phyloP scores from a whole-genome alignment of 1,139 yeast genomes.

The Blastobotrys illinoisensis region DNA sequence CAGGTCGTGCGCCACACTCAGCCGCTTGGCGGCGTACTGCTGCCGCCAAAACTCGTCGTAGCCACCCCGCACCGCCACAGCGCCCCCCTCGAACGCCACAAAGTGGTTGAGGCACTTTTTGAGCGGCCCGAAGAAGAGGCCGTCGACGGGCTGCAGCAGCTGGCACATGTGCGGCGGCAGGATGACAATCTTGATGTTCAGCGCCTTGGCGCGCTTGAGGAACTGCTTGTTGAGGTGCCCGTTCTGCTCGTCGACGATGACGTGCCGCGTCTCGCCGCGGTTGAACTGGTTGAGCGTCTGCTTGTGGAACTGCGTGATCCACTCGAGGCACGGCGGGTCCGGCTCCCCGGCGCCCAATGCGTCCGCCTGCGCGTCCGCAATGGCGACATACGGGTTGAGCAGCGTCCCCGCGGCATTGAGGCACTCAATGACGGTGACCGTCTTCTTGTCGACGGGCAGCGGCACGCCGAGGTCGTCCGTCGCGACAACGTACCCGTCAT shows the following conservation, averaged over 20 bases:
- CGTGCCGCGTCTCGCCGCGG: neutral
- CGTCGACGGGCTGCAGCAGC: neutral
- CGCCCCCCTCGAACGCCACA: neutral
- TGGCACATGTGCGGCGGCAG: neutral
- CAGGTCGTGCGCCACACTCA: neutral
- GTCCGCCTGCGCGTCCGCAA: neutral
- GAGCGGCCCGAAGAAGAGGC: neutral
- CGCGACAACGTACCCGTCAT: neutral
- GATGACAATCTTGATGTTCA: neutral
- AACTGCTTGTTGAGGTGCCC: neutral
- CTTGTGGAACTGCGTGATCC: neutral
- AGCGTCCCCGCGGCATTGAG: neutral
- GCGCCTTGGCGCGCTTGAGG: neutral
- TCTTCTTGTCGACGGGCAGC: neutral
- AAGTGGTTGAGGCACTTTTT: neutral
- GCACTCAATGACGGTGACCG: neutral
- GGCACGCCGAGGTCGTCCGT: neutral
- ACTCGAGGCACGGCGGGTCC: neutral
- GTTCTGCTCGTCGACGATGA: neutral
- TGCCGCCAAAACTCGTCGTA: neutral
- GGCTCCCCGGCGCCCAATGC: neutral
- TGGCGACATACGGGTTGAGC: neutral
- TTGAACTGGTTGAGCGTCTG: neutral
- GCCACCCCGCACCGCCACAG: neutral
- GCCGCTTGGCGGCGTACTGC: neutral